These are phyloP conservation scores for Prunella vulgaris DNA, from an alignment of 257 asterid species.

Conservation along the genomic window DNA sequence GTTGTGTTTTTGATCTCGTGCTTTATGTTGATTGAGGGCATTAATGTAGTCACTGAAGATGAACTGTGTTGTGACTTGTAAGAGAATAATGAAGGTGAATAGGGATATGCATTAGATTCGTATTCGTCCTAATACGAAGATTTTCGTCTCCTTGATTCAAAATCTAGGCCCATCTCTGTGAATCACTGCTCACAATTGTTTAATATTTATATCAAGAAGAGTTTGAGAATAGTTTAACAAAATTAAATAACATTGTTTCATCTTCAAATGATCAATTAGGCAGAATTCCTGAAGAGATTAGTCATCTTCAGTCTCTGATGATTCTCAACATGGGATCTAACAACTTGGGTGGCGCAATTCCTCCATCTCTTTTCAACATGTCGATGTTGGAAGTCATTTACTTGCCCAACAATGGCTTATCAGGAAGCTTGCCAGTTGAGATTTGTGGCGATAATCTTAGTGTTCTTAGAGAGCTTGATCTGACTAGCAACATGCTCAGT, in stretches of 20 bases:
- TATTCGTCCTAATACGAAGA: no score
- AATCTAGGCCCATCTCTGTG: no score
- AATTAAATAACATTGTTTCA: background rate
- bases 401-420: background rate
- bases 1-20: background rate
- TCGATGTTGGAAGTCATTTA: background rate
- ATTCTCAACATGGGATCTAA: constrained; percentile 17
- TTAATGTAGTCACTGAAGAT: background rate
- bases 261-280: background rate
- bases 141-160: background rate
- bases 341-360: background rate
- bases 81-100: background rate
- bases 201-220: no score
- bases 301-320: constrained; percentile 15
- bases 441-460: background rate
- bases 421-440: constrained; percentile 3
- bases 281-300: constrained; percentile 19
- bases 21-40: no score
- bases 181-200: background rate
- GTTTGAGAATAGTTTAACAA: no score
- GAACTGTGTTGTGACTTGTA: background rate
- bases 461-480: background rate
- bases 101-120: no score
- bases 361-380: background rate
- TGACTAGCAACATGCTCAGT: background rate